Evolutionary conservation across 352 stramenopile species (phyloP).

Genomic region (Salisapilia sapeloensis): DNA sequence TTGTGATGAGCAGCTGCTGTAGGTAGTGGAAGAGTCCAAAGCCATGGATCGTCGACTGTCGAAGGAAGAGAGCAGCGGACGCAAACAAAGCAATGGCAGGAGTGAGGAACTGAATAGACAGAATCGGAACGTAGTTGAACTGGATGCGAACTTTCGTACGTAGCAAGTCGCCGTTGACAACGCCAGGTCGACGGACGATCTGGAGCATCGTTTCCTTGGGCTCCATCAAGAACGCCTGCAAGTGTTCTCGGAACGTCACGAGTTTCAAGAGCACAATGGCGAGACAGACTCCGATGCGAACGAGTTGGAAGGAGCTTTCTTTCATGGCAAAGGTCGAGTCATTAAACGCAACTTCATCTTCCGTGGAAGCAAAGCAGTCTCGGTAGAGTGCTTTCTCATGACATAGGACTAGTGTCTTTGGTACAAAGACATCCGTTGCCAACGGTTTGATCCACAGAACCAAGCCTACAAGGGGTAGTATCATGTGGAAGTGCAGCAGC

Average conservation of each 20-base stretch:
- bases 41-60: constrained; percentile 34
- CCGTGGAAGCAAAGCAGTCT: constrained; percentile 26
- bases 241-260: constrained; percentile 33
- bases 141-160: constrained; percentile 57
- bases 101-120: constrained; percentile 64
- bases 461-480: constrained; percentile 33
- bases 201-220: constrained; percentile 44
- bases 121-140: constrained; percentile 70
- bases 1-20: constrained; percentile 4
- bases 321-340: constrained; percentile 9
- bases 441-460: constrained; percentile 40
- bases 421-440: constrained; percentile 23
- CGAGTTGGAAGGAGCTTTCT: constrained; percentile 30
- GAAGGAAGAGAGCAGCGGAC: constrained; percentile 23
- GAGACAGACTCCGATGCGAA: constrained; percentile 35
- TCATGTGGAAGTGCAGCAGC: constrained; percentile 53
- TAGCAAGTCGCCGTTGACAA: constrained; percentile 34
- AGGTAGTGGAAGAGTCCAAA: constrained; percentile 24
- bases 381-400: constrained; percentile 16
- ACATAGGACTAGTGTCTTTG: constrained; percentile 24
- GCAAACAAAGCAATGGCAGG: constrained; percentile 22
- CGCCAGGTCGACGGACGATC: constrained; percentile 26
- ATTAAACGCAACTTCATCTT: constrained; percentile 9
- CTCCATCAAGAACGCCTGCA: constrained; percentile 67
- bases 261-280: constrained; percentile 24